A percentile compares a stretch with the other conserved stretches of the same genome.
phyloP scores from a whole-genome alignment of 768 basidiomycete genomes.

The Collybia nuda region DNA sequence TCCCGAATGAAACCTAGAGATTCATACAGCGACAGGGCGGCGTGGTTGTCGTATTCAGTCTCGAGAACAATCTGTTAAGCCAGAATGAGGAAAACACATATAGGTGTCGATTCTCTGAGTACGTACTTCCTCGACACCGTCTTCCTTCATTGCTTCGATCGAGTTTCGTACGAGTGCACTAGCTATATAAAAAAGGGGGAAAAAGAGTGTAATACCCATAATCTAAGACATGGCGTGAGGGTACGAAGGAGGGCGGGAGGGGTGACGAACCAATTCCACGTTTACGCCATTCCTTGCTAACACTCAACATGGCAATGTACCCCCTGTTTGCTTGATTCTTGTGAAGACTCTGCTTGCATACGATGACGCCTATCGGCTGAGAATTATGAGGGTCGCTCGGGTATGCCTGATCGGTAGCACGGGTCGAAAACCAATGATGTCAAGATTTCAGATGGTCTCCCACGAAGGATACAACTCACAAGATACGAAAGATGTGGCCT shows the following conservation, averaged over 20 bases:
- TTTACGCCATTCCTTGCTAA: slow-evolving; percentile 80
- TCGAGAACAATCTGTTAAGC: slow-evolving; percentile 82
- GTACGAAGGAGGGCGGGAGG: slow-evolving; percentile 31
- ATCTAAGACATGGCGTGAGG: slow-evolving; percentile 48
- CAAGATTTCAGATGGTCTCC: neutral
- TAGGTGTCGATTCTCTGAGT: neutral
- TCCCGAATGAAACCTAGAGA: slow-evolving; percentile 94
- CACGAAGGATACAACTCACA: slow-evolving; percentile 31
- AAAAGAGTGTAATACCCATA: slow-evolving; percentile 41
- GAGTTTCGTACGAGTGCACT: slow-evolving; percentile 82
- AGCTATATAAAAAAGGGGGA: slow-evolving; percentile 52
- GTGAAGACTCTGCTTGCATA: slow-evolving; percentile 96
- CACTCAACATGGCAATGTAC: slow-evolving; percentile 98
- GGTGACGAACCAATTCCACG: slow-evolving; percentile 82
- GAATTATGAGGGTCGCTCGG: slow-evolving; percentile 40
- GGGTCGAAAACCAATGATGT: neutral
- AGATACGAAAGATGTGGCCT: slow-evolving; percentile 92
- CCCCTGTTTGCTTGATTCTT: slow-evolving; percentile 75
- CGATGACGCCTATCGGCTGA: slow-evolving; percentile 84
- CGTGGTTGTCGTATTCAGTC: slow-evolving; percentile 91
- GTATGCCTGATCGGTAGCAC: slow-evolving; percentile 47
- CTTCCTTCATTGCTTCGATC: slow-evolving; percentile 78
- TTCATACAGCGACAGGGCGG: slow-evolving; percentile 87
- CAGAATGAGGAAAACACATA: neutral
- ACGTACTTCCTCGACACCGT: slow-evolving; percentile 85